These are phyloP conservation scores for Agaricus subrufescens DNA, from an alignment of 768 basidiomycete species.

Conservation along the genomic window DNA sequence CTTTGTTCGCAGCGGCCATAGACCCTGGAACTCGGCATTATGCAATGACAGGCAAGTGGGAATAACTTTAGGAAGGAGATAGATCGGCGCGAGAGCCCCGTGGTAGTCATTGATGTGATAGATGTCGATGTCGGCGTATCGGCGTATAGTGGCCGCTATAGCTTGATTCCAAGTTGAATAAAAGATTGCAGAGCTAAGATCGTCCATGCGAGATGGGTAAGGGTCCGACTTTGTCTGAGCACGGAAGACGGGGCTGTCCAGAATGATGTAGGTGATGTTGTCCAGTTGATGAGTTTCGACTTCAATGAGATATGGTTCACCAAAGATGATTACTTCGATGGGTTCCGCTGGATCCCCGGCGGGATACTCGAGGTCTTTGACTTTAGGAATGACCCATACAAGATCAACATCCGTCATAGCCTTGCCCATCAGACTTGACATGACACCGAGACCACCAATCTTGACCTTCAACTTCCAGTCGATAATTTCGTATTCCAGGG, in stretches of 20 bases:
- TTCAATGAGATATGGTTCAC: constrained; percentile 92
- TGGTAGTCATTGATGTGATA: constrained; percentile 97
- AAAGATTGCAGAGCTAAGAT: constrained; percentile 93
- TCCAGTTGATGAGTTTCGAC: constrained; percentile 91
- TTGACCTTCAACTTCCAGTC: constrained; percentile 99
- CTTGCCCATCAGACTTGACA: constrained; percentile 97
- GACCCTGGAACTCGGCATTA: constrained; percentile 96
- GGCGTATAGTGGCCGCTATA: constrained; percentile 86
- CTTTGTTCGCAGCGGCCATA: constrained; percentile 94
- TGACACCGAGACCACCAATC: constrained; percentile 96
- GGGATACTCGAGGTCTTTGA: constrained; percentile 92
- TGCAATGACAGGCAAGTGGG: constrained; percentile 90
- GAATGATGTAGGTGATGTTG: constrained; percentile 92
- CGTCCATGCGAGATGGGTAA: constrained; percentile 96
- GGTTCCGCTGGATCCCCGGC: constrained; percentile 88
- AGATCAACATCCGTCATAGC: constrained; percentile 97
- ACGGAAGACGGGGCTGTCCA: constrained; percentile 94
- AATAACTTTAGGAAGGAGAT: constrained; percentile 86
- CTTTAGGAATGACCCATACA: constrained; percentile 92
- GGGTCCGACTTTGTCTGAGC: constrained; percentile 95
- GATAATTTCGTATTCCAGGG: constrained; percentile 93
- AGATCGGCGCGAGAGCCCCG: constrained; percentile 86
- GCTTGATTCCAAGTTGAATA: constrained; percentile 99
- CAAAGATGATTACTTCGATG: constrained; percentile 94
- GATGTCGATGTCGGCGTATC: constrained; percentile 83